phyloP scores from a whole-genome alignment of 2,329 filamentous ascomycete species.

The Paracoccidioides brasiliensis region DNA sequence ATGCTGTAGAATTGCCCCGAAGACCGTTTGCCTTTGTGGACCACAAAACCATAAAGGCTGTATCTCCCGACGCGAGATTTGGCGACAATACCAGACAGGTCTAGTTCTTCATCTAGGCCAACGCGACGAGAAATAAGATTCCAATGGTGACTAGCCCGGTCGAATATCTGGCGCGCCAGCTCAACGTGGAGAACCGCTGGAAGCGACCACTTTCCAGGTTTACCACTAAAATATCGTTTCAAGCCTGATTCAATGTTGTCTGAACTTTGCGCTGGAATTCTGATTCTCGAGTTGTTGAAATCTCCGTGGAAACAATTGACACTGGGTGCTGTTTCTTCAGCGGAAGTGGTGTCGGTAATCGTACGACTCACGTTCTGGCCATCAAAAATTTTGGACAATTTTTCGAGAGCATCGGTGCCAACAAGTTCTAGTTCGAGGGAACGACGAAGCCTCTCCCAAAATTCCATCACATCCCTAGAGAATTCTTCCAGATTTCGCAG shows the following conservation, averaged over 20 bases:
- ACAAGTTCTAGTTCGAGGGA: slow-evolving; percentile 41
- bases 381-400: slow-evolving; percentile 38
- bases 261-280: slow-evolving; percentile 26
- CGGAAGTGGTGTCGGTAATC: slow-evolving; percentile 13
- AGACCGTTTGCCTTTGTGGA: slow-evolving; percentile 45
- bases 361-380: slow-evolving; percentile 16
- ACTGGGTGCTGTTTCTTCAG: slow-evolving; percentile 17
- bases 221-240: slow-evolving; percentile 19
- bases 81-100: slow-evolving; percentile 27
- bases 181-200: slow-evolving; percentile 43
- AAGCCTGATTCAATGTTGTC: slow-evolving; percentile 25
- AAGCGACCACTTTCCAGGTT: slow-evolving; percentile 29
- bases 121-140: slow-evolving; percentile 44
- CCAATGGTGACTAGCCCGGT: slow-evolving; percentile 42
- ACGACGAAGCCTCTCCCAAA: slow-evolving; percentile 42
- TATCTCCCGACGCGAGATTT: slow-evolving; percentile 33
- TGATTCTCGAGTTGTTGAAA: slow-evolving; percentile 26
- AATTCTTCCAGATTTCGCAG: slow-evolving; percentile 30
- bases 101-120: slow-evolving; percentile 42
- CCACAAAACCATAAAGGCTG: slow-evolving; percentile 46
- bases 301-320: slow-evolving; percentile 25
- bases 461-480: slow-evolving; percentile 41
- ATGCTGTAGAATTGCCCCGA: slow-evolving; percentile 49
- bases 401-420: slow-evolving; percentile 29
- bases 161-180: slow-evolving; percentile 44